A percentile compares a stretch with the other conserved stretches of the same genome.
Evolutionary conservation across 805 yeast species (phyloP).

Genomic region (Candida jianshihensis): DNA sequence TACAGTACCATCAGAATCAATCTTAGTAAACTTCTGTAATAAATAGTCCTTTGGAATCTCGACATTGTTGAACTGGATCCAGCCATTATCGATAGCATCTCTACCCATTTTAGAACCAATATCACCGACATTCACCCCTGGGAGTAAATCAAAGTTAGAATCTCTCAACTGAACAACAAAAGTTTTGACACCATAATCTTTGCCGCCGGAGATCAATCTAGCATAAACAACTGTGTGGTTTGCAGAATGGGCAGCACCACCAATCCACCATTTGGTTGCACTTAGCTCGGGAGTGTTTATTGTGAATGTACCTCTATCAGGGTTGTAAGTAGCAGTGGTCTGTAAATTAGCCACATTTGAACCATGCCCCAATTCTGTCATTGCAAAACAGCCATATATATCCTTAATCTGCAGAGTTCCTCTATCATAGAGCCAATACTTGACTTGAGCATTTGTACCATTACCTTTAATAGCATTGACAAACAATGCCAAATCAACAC

Average conservation of each 20-base stretch:
- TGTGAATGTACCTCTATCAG: conserved; percentile 55
- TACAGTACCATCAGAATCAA: conserved; percentile 61
- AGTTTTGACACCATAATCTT: conserved; percentile 91
- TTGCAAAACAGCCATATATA: conserved; percentile 76
- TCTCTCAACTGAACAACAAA: conserved; percentile 91
- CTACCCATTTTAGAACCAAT: conserved; percentile 95
- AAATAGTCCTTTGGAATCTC: conserved; percentile 77
- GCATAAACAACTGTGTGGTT: conserved; percentile 83
- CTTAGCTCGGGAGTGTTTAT: conserved; percentile 85
- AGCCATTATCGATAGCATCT: conserved; percentile 92
- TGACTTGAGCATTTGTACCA: conserved; percentile 78
- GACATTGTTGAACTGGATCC: conserved; percentile 87
- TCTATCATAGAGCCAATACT: conserved; percentile 72
- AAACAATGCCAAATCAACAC: conserved; percentile 84
- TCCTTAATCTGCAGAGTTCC: conserved; percentile 55
- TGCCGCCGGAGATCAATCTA: conserved; percentile 68
- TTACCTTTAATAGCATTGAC: conserved; percentile 76
- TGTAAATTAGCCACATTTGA: conserved; percentile 89
- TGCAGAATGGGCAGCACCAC: conserved; percentile 94
- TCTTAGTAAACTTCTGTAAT: conserved; percentile 74
- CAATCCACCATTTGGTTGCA: conserved; percentile 98
- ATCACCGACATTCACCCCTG: conserved; percentile 84
- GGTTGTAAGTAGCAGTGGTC: conserved; percentile 77
- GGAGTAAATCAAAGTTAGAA: conserved; percentile 57
- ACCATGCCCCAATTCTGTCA: conserved; percentile 92